Base-by-base conservation (phyloP, 2,329 filamentous ascomycete species). In the Chrysoporthe cubensis region DNA sequence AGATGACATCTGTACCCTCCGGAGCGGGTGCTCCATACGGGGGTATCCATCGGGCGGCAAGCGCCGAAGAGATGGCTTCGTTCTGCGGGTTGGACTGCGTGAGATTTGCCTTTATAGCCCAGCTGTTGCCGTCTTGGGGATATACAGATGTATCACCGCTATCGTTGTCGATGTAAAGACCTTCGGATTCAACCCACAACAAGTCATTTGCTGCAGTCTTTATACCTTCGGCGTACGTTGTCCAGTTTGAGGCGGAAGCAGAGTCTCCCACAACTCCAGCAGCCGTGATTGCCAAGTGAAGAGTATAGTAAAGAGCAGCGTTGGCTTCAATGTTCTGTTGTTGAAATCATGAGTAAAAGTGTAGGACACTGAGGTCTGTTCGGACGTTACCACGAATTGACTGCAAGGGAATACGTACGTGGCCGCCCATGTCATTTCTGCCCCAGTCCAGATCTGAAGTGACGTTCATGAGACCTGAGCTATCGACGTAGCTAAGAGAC, bases 81-180 rank as follows among this genome's bases (percentile, higher is more conserved):
- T 56, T 46, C 8, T 65, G 63, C 0, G 21, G 9, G 34, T 48
- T 16, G 16, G 66, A 26, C 14, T 14, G 13, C 3, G 70, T 69
- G 2, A 71, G 63, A 26, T 69, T 69, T 21, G 65, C 62, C 3
- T 62, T 42, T 7, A 69, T 46, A 18, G 67, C 67, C 59, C 66
- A 62, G 21, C 64, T 50, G 26, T 69, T 69, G 3, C 67, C 67
- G 44, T 69, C 67, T 44, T 69, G 67, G 2, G 67, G 67, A 37
- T 66, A 56, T 1, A 87, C 48, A 0, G 79, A 80, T 0, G 82
- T 83, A 6, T 74, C 16, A n/a, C 54, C 54, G 54, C 34, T 73
- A 26, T 81, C 81, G 69, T 87, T 87, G 73, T 85, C 84, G 63
- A 79, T 78, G 75, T 84, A 84, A 69, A 85, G 77, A 34, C 80